Base-by-base conservation (phyloP, 2,329 filamentous ascomycete species). In the Stromatinia cepivora region DNA sequence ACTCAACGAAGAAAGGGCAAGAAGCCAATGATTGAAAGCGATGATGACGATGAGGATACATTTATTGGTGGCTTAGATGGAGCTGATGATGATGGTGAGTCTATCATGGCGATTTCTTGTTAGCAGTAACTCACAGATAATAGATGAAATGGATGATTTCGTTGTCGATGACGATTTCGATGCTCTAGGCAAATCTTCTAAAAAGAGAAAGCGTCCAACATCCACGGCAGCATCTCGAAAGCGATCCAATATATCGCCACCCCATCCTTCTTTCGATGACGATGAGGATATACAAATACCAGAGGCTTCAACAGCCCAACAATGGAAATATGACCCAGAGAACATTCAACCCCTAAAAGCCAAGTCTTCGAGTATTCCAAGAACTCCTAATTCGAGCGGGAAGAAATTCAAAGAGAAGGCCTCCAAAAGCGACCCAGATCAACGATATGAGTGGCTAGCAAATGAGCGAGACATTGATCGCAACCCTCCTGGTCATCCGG, bases 361-460 rank as follows among this genome's bases (percentile, higher is more conserved):
- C 56, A 82, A 84, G 69, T 77, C 82, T 45, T 74, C 77, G 57
- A 75, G 79, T 70, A 45, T 80, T 72, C 74, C 78, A 10, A 83
- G 81, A 67, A 78, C 76, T 46, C 74, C 79, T 5, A 71, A 67
- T 31, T 67, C 74, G 2, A 72, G 74, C 3, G 76, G 78, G 22
- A 79, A 80, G 64, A 77, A 80, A 42, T 78, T 77, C 57, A 86
- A 86, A 72, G 74, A 81, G 73, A 97, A 95, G 78, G 92, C 92
- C 5, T 88, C 94, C 77, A 88, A 88, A 42, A 91, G 87, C 50
- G 93, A 97, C 58, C 93, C 94, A 0, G 92, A 96, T 72, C 85
- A 94, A 69, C 87, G 95, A 71, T 96, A 99, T 77, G 81, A 92
- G 17, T 99, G 95, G 95, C 85, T 99, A 67, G 94, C 93, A 64